These are phyloP conservation scores for Geranium incanum DNA, from an alignment of 441 rosid species.

Conservation along the genomic window DNA sequence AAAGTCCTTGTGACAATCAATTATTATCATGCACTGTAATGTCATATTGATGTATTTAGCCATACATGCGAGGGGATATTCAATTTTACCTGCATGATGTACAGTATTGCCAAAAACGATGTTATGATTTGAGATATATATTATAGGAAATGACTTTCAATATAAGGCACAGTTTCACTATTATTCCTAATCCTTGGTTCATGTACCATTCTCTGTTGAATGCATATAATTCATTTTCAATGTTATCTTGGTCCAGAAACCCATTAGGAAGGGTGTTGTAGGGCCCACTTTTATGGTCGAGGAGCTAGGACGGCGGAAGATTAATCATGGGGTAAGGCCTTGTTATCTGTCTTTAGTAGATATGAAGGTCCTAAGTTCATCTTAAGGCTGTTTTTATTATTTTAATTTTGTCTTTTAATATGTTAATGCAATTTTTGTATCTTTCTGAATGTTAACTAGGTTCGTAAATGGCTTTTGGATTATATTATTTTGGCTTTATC, in stretches of 20 bases:
- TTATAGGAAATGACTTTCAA: neutral
- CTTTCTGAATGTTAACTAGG: neutral
- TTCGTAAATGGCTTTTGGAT: neutral
- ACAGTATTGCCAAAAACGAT: neutral
- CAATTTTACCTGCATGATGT: neutral
- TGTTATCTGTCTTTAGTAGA: neutral
- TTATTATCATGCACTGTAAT: neutral
- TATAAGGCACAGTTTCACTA: slow-evolving; percentile 5
- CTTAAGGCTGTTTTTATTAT: neutral
- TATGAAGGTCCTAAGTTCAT: neutral
- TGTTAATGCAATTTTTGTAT: neutral
- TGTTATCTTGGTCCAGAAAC: slow-evolving; percentile 41
- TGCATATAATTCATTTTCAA: slow-evolving; percentile 1
- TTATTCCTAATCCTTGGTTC: neutral
- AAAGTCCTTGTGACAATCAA: neutral
- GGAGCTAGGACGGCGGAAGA: slow-evolving; percentile 72
- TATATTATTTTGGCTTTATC: slow-evolving; percentile 5
- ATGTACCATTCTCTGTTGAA: neutral
- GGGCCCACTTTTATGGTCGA: slow-evolving; percentile 77
- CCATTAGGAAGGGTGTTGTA: slow-evolving; percentile 76
- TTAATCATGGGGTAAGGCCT: slow-evolving; percentile 52
- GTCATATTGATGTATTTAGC: neutral
- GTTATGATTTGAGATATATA: neutral
- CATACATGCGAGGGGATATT: neutral
- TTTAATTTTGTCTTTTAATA: neutral